Evolutionary conservation across 1,284 basidiomycete species (phyloP).

Genomic region (Grifola frondosa): DNA sequence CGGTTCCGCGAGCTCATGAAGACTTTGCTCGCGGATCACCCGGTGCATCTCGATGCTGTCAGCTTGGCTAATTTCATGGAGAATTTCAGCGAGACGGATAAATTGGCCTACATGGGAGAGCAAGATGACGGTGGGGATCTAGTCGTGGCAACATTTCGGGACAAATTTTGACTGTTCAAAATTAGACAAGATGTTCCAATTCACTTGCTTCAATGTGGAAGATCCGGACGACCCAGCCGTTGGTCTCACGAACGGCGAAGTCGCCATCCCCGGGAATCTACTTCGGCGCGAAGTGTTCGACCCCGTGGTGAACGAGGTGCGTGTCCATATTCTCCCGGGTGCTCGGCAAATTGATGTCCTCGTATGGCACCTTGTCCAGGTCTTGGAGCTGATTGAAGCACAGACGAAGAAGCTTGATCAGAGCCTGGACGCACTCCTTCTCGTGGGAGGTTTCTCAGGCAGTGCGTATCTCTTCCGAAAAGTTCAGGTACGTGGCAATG

Average conservation of each 20-base stretch:
- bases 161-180: slow-evolving; percentile 10
- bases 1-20: slow-evolving; percentile 77
- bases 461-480: slow-evolving; percentile 77
- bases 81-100: slow-evolving; percentile 83
- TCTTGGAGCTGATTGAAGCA: slow-evolving; percentile 71
- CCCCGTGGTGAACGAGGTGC: slow-evolving; percentile 72
- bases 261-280: slow-evolving; percentile 74
- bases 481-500: slow-evolving; percentile 61
- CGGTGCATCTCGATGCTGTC: slow-evolving; percentile 73
- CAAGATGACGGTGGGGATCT: slow-evolving; percentile 63
- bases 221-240: slow-evolving; percentile 73
- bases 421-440: slow-evolving; percentile 71
- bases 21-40: slow-evolving; percentile 69
- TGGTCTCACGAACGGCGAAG: slow-evolving; percentile 75
- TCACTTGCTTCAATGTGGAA: slow-evolving; percentile 78
- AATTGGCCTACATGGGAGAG: slow-evolving; percentile 67
- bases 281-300: slow-evolving; percentile 78
- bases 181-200: slow-evolving; percentile 76
- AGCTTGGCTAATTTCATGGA: slow-evolving; percentile 84
- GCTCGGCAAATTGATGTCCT: too few relatives aligned
- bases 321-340: slow-evolving; percentile 18
- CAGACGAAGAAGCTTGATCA: slow-evolving; percentile 65
- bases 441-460: slow-evolving; percentile 84
- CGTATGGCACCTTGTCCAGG: slow-evolving; percentile 42
- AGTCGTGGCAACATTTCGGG: slow-evolving; percentile 8